Conservation (phyloP, 2,329 filamentous ascomycete species). For the Monosporascus sp. region DNA sequence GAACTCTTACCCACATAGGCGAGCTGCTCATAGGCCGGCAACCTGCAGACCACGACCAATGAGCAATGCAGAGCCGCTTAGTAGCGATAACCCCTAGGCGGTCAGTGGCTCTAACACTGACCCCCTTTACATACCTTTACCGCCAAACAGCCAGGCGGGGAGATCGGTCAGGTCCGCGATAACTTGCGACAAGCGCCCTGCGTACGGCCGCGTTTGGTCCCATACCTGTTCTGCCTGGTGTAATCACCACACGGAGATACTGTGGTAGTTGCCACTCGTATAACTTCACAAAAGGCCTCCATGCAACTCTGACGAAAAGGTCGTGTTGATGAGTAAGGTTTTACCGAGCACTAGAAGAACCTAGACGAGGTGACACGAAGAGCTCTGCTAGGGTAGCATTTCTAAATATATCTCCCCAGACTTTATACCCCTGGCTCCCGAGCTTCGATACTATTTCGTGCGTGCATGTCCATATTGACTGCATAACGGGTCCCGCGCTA, state of each 20-base stretch:
- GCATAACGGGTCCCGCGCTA: not conserved
- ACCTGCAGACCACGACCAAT: constrained; percentile 15
- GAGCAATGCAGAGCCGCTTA: constrained; percentile 17
- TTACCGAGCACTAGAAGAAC: not conserved
- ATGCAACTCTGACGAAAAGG: not conserved
- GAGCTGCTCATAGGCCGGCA: constrained; percentile 3
- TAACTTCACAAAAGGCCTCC: not conserved
- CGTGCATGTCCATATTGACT: not conserved
- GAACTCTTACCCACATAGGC: not conserved
- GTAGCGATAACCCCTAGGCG: constrained; percentile 10
- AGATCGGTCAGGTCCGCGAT: not conserved
- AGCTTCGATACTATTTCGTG: not conserved
- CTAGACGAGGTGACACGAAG: not conserved
- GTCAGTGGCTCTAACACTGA: too few species aligned
- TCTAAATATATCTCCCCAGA: not conserved
- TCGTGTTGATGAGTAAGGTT: not conserved
- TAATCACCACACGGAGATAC: not conserved
- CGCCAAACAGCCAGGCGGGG: not conserved
- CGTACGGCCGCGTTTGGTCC: not conserved
- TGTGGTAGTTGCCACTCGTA: too few species aligned
- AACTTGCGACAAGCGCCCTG: not conserved
- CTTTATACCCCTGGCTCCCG: not conserved
- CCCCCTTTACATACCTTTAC: too few species aligned
- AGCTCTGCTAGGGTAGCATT: not conserved
- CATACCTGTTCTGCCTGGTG: not conserved